Base-by-base conservation (phyloP, 1,284 basidiomycete genomes). In the Sanguinoderma infundibulare region DNA sequence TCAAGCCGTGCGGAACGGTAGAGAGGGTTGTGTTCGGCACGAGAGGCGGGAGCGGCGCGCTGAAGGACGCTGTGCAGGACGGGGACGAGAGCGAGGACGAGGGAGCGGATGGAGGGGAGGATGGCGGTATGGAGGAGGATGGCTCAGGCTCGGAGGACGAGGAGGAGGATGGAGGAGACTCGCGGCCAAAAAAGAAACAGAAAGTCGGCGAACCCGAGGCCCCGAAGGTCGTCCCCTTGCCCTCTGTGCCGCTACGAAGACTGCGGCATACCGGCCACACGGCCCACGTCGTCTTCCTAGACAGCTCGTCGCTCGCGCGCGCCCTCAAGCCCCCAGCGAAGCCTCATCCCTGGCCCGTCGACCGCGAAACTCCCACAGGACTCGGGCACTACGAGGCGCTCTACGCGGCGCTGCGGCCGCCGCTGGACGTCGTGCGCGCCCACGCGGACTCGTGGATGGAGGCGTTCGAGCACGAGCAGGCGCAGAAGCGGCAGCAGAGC, bases 391-490 rank as follows among this genome's bases (percentile, higher is more conserved):
- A 96, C 70, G 69, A 77, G 5, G 75, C 85, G 3, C 78, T 85
- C 10, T 87, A 95, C 73, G 77, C 82, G 1, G 75, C 89, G 0
- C 76, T 86, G 14, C 85, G 93, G 5, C 94, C 94, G 0, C 83
- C 91, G 4, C 80, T 95, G 9, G 85, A 89, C 57, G 72, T 79
- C 28, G 84, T 96, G 32, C 87, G 85, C 55, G 83, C 80, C 14
- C 92, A 94, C 68, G 92, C 92, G 0, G 91, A 96, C 73, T 83
- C 86, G 1, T 86, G 83, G 40, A 89, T 96, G 76, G 86, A 84
- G 39, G 77, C 86, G 10, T 94, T 87, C 78, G 94, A 96, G 72
- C 87, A 87, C 73, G 85, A 91, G 67, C 78, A 79, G 51, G 82
- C 84, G 44, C 87, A 86, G 75, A 77, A 79, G 62, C 87, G 84